Base-by-base conservation (phyloP, 1,284 basidiomycete genomes). In the Schizopora paradoxa region DNA sequence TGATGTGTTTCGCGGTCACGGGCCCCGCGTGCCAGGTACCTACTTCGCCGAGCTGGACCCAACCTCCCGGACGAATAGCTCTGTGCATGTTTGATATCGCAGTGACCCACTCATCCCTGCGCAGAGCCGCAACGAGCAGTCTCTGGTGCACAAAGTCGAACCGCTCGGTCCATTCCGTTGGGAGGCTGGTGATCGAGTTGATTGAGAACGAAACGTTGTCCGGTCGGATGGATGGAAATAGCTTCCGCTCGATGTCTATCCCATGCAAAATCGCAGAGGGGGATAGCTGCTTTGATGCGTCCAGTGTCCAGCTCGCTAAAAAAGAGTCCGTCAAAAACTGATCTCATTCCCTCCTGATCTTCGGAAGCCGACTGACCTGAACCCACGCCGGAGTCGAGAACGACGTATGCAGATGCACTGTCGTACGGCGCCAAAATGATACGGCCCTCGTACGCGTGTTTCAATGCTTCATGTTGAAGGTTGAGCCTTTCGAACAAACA, bases 121-220 rank as follows among this genome's bases (percentile, higher is more conserved):
- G 49, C 21, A 59, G 49, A 6, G 54, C 56, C 16, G 39, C 45
- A 3, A 48, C 34, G n/a, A 59, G 43, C 10, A 58, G 49, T 14
- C 55, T 51, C 40, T 57, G 56, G 48, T 56, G 53, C 22, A 59
- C 53, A 18, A 55, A 36, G 34, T 52, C 51, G 45, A 58, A 58
- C 13, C 32, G 41, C 39, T 49, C 41, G 6, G 45, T 48, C 55
- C 55, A 58, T 2, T 53, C 46, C 14, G 19, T 8, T 4, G 56
- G 54, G n/a, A 58, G 47, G 29, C 44, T 45, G 5, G 51, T 43
- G 11, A 52, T 39, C 11, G 56, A 55, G 18, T 47, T 47, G 14
- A 43, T 22, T 8, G 45, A 41, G 32, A 56, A 51, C 8, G 23
- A 45, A 28, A 51, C 33, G 38, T 56, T 58, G 7, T 27, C 7